Evolutionary conservation across 306 rosid genomes (phyloP).

Genomic region (Vicia sativa): DNA sequence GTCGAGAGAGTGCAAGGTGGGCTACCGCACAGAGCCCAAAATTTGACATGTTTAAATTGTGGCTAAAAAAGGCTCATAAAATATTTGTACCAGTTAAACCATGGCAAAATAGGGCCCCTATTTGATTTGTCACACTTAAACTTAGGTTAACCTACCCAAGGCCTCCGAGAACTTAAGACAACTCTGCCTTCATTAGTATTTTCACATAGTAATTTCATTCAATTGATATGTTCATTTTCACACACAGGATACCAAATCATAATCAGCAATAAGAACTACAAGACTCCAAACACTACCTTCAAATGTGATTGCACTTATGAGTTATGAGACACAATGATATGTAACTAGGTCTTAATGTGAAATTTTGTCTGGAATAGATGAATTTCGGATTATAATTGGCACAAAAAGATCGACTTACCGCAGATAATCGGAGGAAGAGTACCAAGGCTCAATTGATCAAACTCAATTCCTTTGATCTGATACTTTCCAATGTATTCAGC

Average conservation of each 20-base stretch:
- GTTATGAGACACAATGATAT: constrained; percentile 6
- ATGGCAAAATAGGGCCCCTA: too few species aligned
- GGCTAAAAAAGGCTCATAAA: too few species aligned
- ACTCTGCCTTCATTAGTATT: neutral
- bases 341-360: neutral
- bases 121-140: too few species aligned
- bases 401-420: constrained; percentile 51
- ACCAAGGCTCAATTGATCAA: constrained; percentile 76
- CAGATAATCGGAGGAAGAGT: constrained; percentile 73
- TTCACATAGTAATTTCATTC: constrained; percentile 9
- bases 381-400: constrained; percentile 13
- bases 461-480: constrained; percentile 65
- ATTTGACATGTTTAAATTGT: too few species aligned
- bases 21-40: too few species aligned
- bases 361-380: neutral
- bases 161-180: too few species aligned
- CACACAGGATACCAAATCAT: neutral
- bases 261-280: neutral
- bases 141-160: too few species aligned
- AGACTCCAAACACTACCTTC: constrained; percentile 7
- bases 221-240: constrained; percentile 7
- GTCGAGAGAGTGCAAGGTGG: too few species aligned
- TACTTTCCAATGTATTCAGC: constrained; percentile 71
- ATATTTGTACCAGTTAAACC: too few species aligned
- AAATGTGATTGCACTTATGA: neutral